phyloP scores from a whole-genome alignment of 1,284 basidiomycete genomes.

The Puccinia hordei region DNA sequence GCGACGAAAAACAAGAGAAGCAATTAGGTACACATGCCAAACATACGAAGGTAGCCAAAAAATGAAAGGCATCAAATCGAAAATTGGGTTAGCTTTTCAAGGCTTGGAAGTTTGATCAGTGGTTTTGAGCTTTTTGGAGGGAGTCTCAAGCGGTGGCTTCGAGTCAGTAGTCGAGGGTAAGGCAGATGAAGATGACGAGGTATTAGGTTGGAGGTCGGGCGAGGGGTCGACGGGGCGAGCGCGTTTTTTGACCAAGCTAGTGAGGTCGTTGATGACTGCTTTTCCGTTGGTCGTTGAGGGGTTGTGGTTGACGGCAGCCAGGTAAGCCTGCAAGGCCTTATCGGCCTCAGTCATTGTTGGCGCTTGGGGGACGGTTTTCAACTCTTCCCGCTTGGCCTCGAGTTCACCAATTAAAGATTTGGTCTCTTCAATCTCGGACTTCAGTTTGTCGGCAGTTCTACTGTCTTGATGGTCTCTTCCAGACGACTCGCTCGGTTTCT shows the following conservation, averaged over 20 bases:
- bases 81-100: background rate
- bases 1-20: no score
- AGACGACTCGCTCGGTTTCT: background rate
- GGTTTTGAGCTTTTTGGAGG: background rate
- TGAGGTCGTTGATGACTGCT: constrained; percentile 26
- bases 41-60: background rate
- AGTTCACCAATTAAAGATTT: constrained; percentile 23
- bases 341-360: constrained; percentile 8
- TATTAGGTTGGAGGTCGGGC: background rate
- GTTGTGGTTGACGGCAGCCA: constrained; percentile 14
- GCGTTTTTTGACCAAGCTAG: constrained; percentile 31
- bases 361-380: constrained; percentile 27
- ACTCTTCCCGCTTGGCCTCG: constrained; percentile 31
- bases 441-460: background rate
- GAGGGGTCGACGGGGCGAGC: constrained; percentile 11
- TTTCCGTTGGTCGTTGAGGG: background rate
- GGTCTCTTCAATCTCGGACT: constrained; percentile 11
- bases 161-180: background rate
- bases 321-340: constrained; percentile 27
- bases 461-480: background rate
- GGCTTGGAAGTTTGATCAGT: background rate
- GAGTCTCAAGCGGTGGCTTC: background rate
- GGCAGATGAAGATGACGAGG: constrained; percentile 2
- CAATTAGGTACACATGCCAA: no score
- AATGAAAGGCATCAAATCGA: background rate